phyloP scores from a whole-genome alignment of 129 eudicot genomes.

The Pittosporum tobira region DNA sequence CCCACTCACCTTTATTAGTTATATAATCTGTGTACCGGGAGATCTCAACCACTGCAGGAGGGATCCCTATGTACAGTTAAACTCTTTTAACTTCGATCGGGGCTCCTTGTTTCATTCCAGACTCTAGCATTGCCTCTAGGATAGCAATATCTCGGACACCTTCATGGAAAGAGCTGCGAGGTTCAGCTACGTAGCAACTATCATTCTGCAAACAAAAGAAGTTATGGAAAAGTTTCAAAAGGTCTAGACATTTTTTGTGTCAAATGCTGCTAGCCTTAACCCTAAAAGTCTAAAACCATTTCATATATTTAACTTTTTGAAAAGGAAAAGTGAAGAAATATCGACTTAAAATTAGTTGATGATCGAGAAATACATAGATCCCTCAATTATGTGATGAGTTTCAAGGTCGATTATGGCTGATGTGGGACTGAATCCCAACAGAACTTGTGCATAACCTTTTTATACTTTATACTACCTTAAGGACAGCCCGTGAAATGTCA shows the following conservation, averaged over 20 bases:
- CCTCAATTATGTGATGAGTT: no score
- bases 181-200: slow-evolving; percentile 40
- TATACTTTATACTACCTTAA: slow-evolving; percentile 30
- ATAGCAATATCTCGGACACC: slow-evolving; percentile 93
- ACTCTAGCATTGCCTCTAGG: slow-evolving; percentile 88
- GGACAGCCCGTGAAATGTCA: slow-evolving; percentile 51
- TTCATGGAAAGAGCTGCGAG: slow-evolving; percentile 64
- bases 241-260: no score
- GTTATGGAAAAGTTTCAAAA: not conserved
- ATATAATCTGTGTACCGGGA: no score
- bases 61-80: slow-evolving; percentile 3
- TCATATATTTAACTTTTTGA: not conserved
- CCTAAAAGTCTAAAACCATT: not conserved
- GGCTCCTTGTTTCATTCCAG: slow-evolving; percentile 66
- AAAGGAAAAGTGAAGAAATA: no score
- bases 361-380: not conserved
- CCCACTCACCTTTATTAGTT: not conserved
- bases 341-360: not conserved
- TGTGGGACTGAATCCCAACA: no score
- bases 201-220: slow-evolving; percentile 37
- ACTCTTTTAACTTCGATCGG: slow-evolving; percentile 50
- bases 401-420: no score
- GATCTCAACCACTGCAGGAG: not conserved
- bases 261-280: no score
- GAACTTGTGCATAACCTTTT: not conserved